A percentile compares a stretch with the other conserved stretches of the same genome.
Evolutionary conservation across 2,329 filamentous ascomycete species (phyloP).

Genomic region (Cercospora sp.): DNA sequence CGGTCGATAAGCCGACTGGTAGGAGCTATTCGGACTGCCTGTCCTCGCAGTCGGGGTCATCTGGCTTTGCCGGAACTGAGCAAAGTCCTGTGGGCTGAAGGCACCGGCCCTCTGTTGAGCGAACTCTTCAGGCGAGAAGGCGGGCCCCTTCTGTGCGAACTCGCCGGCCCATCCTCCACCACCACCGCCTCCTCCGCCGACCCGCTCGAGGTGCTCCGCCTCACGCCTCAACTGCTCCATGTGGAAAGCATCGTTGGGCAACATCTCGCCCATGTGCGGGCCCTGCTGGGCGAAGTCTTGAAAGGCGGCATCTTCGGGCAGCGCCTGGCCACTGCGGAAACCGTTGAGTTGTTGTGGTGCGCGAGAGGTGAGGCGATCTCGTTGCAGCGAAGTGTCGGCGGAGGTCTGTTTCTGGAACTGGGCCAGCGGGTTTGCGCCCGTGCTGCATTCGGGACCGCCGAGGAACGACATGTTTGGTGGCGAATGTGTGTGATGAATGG

Average conservation of each 20-base stretch:
- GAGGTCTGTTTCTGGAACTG: constrained; percentile 97
- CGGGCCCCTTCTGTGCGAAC: constrained; percentile 35
- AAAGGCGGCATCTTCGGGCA: constrained; percentile 37
- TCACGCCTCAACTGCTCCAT: constrained; percentile 68
- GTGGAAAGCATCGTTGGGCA: constrained; percentile 59
- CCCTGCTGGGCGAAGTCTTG: constrained; percentile 79
- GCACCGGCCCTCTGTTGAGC: constrained; percentile 37
- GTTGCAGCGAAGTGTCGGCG: constrained; percentile 91
- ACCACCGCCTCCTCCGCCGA: constrained; percentile 29
- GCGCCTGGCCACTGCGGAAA: constrained; percentile 36
- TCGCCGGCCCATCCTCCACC: constrained; percentile 38
- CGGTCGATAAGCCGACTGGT: constrained; percentile 53
- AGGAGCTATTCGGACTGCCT: constrained; percentile 57
- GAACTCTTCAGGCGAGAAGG: constrained; percentile 33
- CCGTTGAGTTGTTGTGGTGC: constrained; percentile 34
- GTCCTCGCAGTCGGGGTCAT: constrained; percentile 59
- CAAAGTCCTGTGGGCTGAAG: constrained; percentile 84
- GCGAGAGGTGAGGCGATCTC: constrained; percentile 67
- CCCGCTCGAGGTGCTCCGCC: constrained; percentile 52
- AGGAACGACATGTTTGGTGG: constrained; percentile 80
- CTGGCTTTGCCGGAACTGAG: constrained; percentile 76
- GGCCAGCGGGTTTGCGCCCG: constrained; percentile 90
- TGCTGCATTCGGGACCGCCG: constrained; percentile 93
- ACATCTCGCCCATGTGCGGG: constrained; percentile 58
- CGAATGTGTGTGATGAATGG: background rate